Conservation (phyloP, 208 protist species). For the Naegleria fowleri region DNA sequence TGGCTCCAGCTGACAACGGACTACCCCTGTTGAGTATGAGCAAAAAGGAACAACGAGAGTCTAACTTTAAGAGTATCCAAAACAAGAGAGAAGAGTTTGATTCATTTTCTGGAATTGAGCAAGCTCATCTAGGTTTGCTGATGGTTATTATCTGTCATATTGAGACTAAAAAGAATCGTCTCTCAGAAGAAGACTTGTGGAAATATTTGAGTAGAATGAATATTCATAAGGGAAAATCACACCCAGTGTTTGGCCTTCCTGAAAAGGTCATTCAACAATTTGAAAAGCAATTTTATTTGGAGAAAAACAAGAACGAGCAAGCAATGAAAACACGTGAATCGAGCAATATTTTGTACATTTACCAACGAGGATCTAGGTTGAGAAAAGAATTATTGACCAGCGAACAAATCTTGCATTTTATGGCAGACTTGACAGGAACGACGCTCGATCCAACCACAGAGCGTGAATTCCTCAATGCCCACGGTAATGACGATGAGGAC, state of each 20-base stretch:
- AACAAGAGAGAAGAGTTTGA: not conserved
- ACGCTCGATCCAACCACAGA: not conserved
- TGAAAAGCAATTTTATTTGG: slow-evolving; percentile 13
- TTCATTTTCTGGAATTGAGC: not conserved
- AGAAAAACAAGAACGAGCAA: not conserved
- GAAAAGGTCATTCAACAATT: not conserved
- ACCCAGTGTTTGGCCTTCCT: not conserved
- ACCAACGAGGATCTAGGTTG: not conserved
- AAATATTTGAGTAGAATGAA: not conserved
- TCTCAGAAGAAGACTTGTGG: not conserved
- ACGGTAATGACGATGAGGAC: not conserved
- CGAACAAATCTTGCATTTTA: not conserved
- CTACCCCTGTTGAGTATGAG: not conserved
- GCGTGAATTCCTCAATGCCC: not conserved
- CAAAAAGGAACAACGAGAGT: not conserved
- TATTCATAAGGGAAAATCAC: not conserved
- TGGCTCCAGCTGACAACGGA: not conserved
- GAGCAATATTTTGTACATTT: not conserved
- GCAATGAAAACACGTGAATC: not conserved
- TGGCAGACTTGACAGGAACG: not conserved
- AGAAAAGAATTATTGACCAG: not conserved
- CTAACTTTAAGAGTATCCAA: not conserved
- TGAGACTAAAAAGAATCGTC: not conserved
- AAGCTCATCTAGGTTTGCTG: not conserved
- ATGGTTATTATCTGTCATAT: not conserved